Base-by-base conservation (phyloP, 176 grass and related monocot species). In the Carex scoparia region DNA sequence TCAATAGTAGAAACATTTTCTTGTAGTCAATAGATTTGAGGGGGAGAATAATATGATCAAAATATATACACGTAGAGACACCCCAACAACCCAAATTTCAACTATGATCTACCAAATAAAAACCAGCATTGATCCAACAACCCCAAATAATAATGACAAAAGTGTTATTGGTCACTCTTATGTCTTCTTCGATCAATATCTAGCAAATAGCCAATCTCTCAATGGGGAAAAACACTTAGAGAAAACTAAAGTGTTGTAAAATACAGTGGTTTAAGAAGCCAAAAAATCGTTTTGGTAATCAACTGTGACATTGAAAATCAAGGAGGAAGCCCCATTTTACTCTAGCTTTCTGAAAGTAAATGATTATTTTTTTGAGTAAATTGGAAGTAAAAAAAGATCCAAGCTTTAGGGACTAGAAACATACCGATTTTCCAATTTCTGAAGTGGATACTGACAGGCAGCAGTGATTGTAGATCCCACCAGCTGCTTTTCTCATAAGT, bases 121-220 rank as follows among this genome's bases (percentile, higher is more conserved):
- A 54, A 83, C 44, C 81, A 69, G 55, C 81, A 83, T 83, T 83
- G 46, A 33, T 68, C 81, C 81, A 82, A 49, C 70, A 44, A 53
- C 53, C 63, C 18, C 18, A 61, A 82, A 14, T 69, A 55, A 38
- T 69, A 56, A 69, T 54, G 40, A 9, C 44, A 69, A 35, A 69
- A 16, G 48, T 53, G 35, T 16, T 58, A 79, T 33, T 8, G 2
- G n/a, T 53, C 53, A 35, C 74, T n/a, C 31, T 79, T 40, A 23
- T 74, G 19, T 74, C 10, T 44, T n/a, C 68, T 1, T 59, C 11
- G 30, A 62, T 12, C 58, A 40, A 14, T 31, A 80, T 61, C 27
- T 13, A 81, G 18, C 13, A 62, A 81, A 80, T 31, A 51, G 55
- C 30, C 53, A 38, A 62, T 18, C 37, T 44, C 10, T 82, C 79